Conservation (phyloP, 139 green algal species). For the Chlamydomonas applanata region DNA sequence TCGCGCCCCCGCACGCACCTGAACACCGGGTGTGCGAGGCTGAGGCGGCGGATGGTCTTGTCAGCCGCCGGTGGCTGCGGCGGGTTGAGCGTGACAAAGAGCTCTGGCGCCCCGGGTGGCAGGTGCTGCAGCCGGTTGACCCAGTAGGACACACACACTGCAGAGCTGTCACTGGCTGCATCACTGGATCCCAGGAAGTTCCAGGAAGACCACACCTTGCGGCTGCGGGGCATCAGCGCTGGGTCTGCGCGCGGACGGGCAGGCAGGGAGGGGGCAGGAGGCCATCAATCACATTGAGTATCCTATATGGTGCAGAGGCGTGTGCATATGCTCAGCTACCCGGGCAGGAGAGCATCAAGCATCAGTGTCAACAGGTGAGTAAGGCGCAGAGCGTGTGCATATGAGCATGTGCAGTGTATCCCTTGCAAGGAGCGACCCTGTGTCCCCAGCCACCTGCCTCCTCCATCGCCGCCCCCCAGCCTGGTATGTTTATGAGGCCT, state of each 20-base stretch:
- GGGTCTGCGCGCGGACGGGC: slow-evolving; percentile 19
- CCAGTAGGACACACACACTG: slow-evolving; percentile 92
- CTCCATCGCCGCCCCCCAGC: too few relatives aligned
- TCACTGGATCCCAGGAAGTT: slow-evolving; percentile 74
- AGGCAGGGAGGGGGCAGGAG: too few relatives aligned
- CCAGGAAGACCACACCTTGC: slow-evolving; percentile 83
- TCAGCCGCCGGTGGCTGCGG: slow-evolving; percentile 46
- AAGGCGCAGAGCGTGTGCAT: too few relatives aligned
- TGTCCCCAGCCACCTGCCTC: too few relatives aligned
- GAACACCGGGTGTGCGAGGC: slow-evolving; percentile 82
- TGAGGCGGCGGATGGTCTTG: slow-evolving; percentile 50
- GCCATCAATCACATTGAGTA: too few relatives aligned
- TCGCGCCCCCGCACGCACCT: slow-evolving; percentile 21
- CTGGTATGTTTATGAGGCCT: too few relatives aligned
- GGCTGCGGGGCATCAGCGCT: slow-evolving; percentile 74
- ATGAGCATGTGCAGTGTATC: too few relatives aligned
- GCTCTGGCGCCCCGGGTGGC: slow-evolving; percentile 54
- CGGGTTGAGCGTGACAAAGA: slow-evolving; percentile 96
- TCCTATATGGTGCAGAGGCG: too few relatives aligned
- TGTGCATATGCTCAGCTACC: too few relatives aligned
- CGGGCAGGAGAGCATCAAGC: too few relatives aligned
- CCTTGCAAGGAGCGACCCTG: too few relatives aligned
- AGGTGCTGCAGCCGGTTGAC: slow-evolving; percentile 82
- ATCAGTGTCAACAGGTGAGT: too few relatives aligned
- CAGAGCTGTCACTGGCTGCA: slow-evolving; percentile 12